Base-by-base conservation (phyloP, 176 grass and related monocot genomes). In the Zoysia pacifica region DNA sequence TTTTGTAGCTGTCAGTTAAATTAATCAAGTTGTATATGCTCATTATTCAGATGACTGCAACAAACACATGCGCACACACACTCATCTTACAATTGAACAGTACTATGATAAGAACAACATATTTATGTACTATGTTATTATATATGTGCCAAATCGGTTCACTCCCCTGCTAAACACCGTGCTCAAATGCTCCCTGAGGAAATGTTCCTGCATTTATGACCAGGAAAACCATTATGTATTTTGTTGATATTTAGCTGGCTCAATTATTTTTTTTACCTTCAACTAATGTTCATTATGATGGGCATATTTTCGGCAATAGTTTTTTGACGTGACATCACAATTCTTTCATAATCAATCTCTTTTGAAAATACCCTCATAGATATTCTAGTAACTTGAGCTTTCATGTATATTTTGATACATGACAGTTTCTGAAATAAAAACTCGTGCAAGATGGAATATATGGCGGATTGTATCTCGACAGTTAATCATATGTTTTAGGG, bases 381-480 rank as follows among this genome's bases (percentile, higher is more conserved):
- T 55, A 79, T 46, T 2, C 3, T 46, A 43, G 42, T 51, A 47
- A 7, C 67, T 39, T 14, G 40, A 58, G 11, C 16, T 85, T 67
- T 48, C 11, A 58, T 76, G 51, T 60, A 50, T 50, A 58, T 60
- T 55, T 68, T 47, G 36, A 49, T 56, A 42, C 36, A 53, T 39
- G 1, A 41, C 41, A 84, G 9, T 56, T 75, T 88, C 69, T 54
- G 55, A 58, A 15, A 28, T 28, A 48, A 68, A 10, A 51, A 60
- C 14, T 56, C n/a, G n/a, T 64, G 60, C 14, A 53, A 70, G 47
- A 68, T 80, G 52, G 14, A 62, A 47, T 49, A 73, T 43, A 16
- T 1, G 39, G n/a, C 75, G 37, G 48, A 61, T 84, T 84, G 46
- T 75, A 55, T 84, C 16, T 46, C 35, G 70, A 68, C 67, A 74